phyloP scores from a whole-genome alignment of 2,329 filamentous ascomycete genomes.

The Lomentospora prolificans region DNA sequence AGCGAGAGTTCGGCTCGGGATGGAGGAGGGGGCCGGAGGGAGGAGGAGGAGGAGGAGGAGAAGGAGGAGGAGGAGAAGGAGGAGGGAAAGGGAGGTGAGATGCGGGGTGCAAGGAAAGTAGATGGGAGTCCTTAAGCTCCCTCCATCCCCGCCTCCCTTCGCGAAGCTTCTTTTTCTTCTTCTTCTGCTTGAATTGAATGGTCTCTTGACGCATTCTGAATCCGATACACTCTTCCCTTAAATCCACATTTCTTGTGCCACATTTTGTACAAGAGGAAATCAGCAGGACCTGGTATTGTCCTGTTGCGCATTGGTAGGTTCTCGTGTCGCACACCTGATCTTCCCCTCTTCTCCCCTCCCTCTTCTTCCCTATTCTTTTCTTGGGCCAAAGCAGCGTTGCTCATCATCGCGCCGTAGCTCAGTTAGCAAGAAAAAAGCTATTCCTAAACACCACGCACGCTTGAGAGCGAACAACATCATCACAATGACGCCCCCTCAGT shows the following conservation, averaged over 20 bases:
- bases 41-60: too few relatives aligned
- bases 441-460: too few relatives aligned
- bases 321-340: too few relatives aligned
- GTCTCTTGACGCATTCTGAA: neutral
- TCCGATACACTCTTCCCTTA: neutral
- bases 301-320: too few relatives aligned
- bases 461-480: neutral
- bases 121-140: too few relatives aligned
- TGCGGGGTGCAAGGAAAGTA: too few relatives aligned
- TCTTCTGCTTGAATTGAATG: neutral
- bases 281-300: neutral
- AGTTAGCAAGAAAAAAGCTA: neutral
- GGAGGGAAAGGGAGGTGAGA: too few relatives aligned
- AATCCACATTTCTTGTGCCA: too few relatives aligned
- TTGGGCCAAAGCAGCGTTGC: neutral
- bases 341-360: too few relatives aligned
- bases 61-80: too few relatives aligned
- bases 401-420: neutral
- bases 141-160: neutral
- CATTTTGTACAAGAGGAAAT: neutral
- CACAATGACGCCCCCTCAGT: conserved; percentile 22
- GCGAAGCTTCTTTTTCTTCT: neutral
- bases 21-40: neutral
- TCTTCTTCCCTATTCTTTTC: too few relatives aligned
- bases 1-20: too few relatives aligned